Conservation (phyloP, 768 basidiomycete genomes). For the Lenzites betulinus region DNA sequence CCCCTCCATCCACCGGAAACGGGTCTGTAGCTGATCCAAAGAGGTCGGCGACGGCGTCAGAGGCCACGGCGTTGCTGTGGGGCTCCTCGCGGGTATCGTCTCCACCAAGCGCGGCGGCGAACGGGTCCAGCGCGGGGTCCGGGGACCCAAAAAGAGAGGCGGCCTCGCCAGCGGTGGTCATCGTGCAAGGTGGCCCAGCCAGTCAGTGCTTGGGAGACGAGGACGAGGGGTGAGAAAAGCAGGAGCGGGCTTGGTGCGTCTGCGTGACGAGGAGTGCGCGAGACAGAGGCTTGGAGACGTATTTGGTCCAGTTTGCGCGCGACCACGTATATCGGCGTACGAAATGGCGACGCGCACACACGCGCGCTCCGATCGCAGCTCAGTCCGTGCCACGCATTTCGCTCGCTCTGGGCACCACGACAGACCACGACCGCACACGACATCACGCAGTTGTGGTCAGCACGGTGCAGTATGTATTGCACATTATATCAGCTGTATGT, state of each 20-base stretch:
- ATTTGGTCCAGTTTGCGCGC: constrained; percentile 43
- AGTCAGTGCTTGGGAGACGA: constrained; percentile 20
- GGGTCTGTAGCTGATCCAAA: constrained; percentile 25
- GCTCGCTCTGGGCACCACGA: not conserved
- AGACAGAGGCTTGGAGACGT: constrained; percentile 25
- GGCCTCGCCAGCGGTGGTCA: constrained; percentile 75
- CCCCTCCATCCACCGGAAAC: constrained; percentile 11
- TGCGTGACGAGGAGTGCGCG: constrained; percentile 11
- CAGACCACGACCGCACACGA: too few species aligned
- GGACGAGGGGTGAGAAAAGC: constrained; percentile 4
- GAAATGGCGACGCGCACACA: constrained; percentile 1
- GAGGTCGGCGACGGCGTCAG: constrained; percentile 24
- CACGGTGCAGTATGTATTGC: constrained; percentile 9
- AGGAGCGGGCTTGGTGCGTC: constrained; percentile 14
- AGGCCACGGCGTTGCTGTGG: not conserved
- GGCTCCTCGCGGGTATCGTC: constrained; percentile 21
- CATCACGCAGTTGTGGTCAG: not conserved
- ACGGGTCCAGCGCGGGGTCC: constrained; percentile 49
- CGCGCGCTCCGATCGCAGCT: constrained; percentile 5
- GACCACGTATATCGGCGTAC: constrained; percentile 37
- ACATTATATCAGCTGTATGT: constrained; percentile 21
- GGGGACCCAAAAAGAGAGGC: constrained; percentile 78
- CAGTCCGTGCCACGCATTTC: not conserved
- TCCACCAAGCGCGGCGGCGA: constrained; percentile 32
- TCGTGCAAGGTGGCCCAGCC: constrained; percentile 32